Conservation (phyloP, 2,329 filamentous ascomycete species). For the Fusarium nodosum region DNA sequence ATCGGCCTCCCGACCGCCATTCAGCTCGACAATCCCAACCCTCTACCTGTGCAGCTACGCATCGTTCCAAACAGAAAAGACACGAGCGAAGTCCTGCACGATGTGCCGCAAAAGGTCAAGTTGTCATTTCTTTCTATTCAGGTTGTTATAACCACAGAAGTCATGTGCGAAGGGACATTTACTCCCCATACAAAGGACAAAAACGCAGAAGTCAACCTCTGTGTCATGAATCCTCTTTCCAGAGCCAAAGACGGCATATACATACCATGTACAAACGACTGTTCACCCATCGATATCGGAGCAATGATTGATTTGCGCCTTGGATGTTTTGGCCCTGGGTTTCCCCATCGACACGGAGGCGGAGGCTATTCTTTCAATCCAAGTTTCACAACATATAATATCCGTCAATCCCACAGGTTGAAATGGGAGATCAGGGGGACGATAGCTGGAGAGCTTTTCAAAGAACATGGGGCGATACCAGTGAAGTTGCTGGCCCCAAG, state of each 20-base stretch:
- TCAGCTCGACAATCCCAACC: conserved; percentile 49
- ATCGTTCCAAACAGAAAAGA: conserved; percentile 28
- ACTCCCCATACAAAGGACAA: not conserved
- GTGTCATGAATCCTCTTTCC: not conserved
- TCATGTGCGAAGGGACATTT: conserved; percentile 22
- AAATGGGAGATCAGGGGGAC: conserved; percentile 36
- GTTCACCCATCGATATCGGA: conserved; percentile 26
- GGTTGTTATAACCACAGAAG: conserved; percentile 15
- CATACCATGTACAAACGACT: conserved; percentile 21
- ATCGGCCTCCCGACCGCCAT: conserved; percentile 50
- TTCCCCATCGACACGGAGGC: not conserved
- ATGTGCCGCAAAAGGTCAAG: conserved; percentile 33
- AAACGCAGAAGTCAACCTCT: conserved; percentile 15
- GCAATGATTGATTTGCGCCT: conserved; percentile 29
- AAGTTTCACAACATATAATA: conserved; percentile 50
- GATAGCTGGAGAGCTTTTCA: conserved; percentile 15
- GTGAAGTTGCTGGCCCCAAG: conserved; percentile 26
- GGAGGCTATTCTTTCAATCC: conserved; percentile 22
- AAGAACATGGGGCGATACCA: not conserved
- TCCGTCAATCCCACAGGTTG: conserved; percentile 44
- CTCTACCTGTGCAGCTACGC: conserved; percentile 48
- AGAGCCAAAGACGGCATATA: not conserved
- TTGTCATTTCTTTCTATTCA: conserved; percentile 35
- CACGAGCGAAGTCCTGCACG: conserved; percentile 42
- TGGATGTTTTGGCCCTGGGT: not conserved